Percentiles rank a stretch among this genome's conserved stretches.
Evolutionary conservation across 1,284 basidiomycete species (phyloP).

Genomic region (Earliella scabrosa): DNA sequence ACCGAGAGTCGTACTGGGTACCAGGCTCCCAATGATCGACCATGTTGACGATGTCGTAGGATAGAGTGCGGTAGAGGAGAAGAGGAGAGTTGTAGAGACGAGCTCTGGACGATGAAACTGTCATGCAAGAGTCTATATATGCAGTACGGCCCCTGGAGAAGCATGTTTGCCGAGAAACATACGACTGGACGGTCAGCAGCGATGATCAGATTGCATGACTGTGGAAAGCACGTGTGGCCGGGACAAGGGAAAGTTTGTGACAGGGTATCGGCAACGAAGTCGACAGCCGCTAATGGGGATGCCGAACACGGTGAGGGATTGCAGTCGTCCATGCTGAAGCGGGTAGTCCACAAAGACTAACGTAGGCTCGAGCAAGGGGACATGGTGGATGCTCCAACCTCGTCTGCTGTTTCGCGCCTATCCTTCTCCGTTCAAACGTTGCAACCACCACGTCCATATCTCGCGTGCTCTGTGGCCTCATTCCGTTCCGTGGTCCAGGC

Average conservation of each 20-base stretch:
- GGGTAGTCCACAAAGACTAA: too few species aligned
- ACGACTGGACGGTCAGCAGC: constrained; percentile 6
- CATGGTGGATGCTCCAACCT: too few species aligned
- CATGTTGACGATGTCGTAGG: constrained; percentile 35
- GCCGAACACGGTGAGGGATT: too few species aligned
- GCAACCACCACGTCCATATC: too few species aligned
- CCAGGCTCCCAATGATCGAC: constrained; percentile 63
- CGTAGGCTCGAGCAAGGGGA: too few species aligned
- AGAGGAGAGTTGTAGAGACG: not conserved
- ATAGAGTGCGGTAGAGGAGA: not conserved
- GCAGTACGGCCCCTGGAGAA: not conserved
- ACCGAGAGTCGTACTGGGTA: constrained; percentile 57
- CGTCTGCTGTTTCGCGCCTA: too few species aligned
- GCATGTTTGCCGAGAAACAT: constrained; percentile 11
- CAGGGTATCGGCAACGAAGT: not conserved
- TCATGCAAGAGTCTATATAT: constrained; percentile 13
- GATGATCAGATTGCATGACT: constrained; percentile 22
- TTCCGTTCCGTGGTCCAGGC: too few species aligned
- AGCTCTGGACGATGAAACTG: not conserved
- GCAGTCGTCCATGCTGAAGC: too few species aligned
- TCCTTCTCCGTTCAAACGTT: too few species aligned
- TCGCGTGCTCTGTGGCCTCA: too few species aligned
- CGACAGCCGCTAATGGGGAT: not conserved
- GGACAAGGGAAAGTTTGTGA: not conserved
- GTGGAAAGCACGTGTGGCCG: constrained; percentile 12